Conservation (phyloP, 805 yeast genomes). For the Lipomyces yamanashiensis region DNA sequence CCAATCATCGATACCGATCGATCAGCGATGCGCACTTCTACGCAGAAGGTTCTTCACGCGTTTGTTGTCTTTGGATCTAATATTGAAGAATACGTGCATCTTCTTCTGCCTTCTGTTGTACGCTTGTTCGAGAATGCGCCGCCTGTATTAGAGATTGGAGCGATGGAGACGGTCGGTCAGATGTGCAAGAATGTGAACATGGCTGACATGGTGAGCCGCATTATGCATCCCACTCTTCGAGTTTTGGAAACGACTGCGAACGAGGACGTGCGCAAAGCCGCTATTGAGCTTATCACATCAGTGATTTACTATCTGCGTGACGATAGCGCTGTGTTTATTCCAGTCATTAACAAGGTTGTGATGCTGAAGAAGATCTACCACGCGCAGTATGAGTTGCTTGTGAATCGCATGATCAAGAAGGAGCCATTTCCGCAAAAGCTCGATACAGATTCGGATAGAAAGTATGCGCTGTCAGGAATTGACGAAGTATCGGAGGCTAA, state of each 20-base stretch:
- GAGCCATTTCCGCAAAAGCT: conserved; percentile 85
- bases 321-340: conserved; percentile 84
- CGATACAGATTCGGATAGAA: conserved; percentile 62
- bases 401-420: conserved; percentile 73
- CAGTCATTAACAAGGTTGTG: conserved; percentile 67
- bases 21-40: conserved; percentile 54
- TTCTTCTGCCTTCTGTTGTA: conserved; percentile 85
- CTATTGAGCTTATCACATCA: conserved; percentile 77
- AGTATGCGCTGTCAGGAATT: conserved; percentile 49
- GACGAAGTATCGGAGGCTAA: conserved; percentile 66
- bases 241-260: conserved; percentile 55
- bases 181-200: conserved; percentile 72
- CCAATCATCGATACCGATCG: conserved; percentile 72
- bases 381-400: conserved; percentile 77
- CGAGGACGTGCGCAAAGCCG: conserved; percentile 65
- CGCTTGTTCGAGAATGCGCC: conserved; percentile 70
- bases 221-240: conserved; percentile 82
- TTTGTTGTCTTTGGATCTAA: conserved; percentile 85
- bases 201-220: conserved; percentile 86
- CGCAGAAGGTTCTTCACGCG: conserved; percentile 72
- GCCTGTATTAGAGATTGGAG: conserved; percentile 63
- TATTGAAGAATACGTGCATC: conserved; percentile 84
- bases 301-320: conserved; percentile 78
- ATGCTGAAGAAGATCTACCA: conserved; percentile 69
- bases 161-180: conserved; percentile 83